Conservation (phyloP, 2,329 filamentous ascomycete species). For the Fusarium cicatricum region DNA sequence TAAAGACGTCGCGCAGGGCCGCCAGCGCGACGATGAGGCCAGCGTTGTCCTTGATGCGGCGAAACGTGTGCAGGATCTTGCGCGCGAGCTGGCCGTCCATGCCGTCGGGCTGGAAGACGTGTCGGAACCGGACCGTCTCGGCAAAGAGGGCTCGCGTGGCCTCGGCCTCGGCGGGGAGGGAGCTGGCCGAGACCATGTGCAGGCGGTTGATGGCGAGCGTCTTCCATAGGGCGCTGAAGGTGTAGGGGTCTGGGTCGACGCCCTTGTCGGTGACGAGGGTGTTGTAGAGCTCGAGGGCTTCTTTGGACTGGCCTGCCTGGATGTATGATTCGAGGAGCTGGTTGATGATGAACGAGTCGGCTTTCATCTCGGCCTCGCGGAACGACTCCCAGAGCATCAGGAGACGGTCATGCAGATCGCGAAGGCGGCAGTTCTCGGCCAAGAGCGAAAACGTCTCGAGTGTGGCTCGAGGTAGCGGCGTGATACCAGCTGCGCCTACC, state of each 20-base stretch:
- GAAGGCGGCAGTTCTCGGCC: slow-evolving; percentile 74
- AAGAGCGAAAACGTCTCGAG: slow-evolving; percentile 82
- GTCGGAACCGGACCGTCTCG: slow-evolving; percentile 58
- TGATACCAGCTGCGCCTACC: slow-evolving; percentile 1
- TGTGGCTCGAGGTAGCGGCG: slow-evolving; percentile 64
- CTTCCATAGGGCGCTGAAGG: slow-evolving; percentile 74
- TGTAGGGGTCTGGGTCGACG: slow-evolving; percentile 70
- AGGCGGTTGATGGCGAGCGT: slow-evolving; percentile 61
- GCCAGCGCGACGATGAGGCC: slow-evolving; percentile 58
- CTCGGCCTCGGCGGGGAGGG: slow-evolving; percentile 43
- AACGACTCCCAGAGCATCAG: slow-evolving; percentile 70
- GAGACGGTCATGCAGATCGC: slow-evolving; percentile 65
- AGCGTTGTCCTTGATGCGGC: slow-evolving; percentile 53
- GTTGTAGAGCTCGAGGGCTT: slow-evolving; percentile 65
- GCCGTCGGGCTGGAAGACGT: slow-evolving; percentile 54
- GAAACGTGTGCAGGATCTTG: slow-evolving; percentile 61
- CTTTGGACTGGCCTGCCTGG: slow-evolving; percentile 62
- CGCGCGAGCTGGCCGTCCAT: slow-evolving; percentile 58
- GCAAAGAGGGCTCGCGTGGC: slow-evolving; percentile 55
- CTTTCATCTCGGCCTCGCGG: slow-evolving; percentile 67
- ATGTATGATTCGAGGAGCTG: slow-evolving; percentile 75
- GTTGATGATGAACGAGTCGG: slow-evolving; percentile 81
- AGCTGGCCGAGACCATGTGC: slow-evolving; percentile 44
- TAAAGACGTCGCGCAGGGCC: slow-evolving; percentile 53
- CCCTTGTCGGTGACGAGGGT: slow-evolving; percentile 58